Evolutionary conservation across 169 alveolate genomes (phyloP).

Genomic region (Cryptosporidium andersoni): DNA sequence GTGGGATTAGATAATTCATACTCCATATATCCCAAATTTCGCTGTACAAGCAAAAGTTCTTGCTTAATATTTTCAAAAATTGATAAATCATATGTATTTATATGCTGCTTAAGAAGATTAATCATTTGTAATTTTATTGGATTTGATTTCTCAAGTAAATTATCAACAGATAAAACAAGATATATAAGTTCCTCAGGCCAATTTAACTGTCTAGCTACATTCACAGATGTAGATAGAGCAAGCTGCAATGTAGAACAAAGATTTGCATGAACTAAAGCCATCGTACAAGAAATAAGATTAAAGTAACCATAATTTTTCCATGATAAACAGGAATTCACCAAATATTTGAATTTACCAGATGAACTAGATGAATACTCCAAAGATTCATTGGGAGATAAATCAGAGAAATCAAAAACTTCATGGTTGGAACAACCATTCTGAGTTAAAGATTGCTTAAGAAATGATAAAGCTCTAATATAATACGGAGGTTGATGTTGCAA

Average conservation of each 20-base stretch:
- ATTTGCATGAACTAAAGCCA: constrained; percentile 17
- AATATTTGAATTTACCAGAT: neutral
- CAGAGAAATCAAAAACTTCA: neutral
- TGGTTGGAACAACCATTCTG: constrained; percentile 1
- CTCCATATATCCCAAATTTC: too few relatives aligned
- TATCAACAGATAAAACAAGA: constrained; percentile 25
- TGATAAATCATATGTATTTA: too few relatives aligned
- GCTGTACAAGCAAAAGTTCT: too few relatives aligned
- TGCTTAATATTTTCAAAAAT: too few relatives aligned
- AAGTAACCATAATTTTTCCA: constrained; percentile 62
- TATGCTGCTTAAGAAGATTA: too few relatives aligned
- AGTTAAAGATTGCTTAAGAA: neutral
- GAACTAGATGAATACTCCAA: neutral
- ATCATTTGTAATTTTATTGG: too few relatives aligned
- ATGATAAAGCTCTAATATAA: constrained; percentile 15
- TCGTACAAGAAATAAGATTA: constrained; percentile 56
- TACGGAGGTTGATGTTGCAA: constrained; percentile 19
- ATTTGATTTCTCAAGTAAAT: neutral
- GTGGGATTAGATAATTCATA: too few relatives aligned
- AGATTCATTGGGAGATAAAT: neutral
- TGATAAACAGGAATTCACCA: constrained; percentile 45
- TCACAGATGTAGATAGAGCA: constrained; percentile 1
- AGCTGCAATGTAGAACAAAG: constrained; percentile 22
- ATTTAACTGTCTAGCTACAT: constrained; percentile 33
- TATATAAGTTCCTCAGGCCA: constrained; percentile 49